Evolutionary conservation across 306 rosid genomes (phyloP).

Genomic region (Macrotyloma uniflorum): DNA sequence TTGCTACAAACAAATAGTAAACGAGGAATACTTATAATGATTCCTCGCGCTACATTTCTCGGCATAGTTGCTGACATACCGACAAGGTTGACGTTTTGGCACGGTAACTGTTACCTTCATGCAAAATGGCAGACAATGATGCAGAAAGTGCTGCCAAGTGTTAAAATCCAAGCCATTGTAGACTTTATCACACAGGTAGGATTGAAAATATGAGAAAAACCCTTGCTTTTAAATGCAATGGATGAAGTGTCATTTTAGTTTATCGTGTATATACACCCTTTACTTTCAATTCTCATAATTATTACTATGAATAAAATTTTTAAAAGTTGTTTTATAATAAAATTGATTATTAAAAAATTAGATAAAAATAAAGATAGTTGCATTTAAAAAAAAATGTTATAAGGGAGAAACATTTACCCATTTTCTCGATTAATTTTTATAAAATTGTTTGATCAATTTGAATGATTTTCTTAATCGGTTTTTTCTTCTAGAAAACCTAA

Average conservation of each 20-base stretch:
- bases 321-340: not conserved
- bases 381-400: too few species aligned
- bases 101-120: not conserved
- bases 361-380: not conserved
- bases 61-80: not conserved
- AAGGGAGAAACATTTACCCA: too few species aligned
- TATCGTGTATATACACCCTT: too few species aligned
- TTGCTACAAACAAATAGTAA: not conserved
- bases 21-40: not conserved
- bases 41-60: not conserved
- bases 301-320: not conserved
- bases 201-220: not conserved
- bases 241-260: too few species aligned
- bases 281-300: not conserved
- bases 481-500: too few species aligned
- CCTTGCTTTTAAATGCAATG: not conserved
- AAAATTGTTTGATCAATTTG: too few species aligned
- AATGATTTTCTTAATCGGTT: too few species aligned
- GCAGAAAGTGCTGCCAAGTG: not conserved
- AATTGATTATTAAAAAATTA: not conserved
- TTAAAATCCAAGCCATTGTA: not conserved
- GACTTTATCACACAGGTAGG: not conserved
- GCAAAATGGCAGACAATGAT: not conserved
- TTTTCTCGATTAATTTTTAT: too few species aligned
- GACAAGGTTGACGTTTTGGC: not conserved